phyloP scores from a whole-genome alignment of 225 moss, liverwort and hornwort genomes.

The Asterella californica region DNA sequence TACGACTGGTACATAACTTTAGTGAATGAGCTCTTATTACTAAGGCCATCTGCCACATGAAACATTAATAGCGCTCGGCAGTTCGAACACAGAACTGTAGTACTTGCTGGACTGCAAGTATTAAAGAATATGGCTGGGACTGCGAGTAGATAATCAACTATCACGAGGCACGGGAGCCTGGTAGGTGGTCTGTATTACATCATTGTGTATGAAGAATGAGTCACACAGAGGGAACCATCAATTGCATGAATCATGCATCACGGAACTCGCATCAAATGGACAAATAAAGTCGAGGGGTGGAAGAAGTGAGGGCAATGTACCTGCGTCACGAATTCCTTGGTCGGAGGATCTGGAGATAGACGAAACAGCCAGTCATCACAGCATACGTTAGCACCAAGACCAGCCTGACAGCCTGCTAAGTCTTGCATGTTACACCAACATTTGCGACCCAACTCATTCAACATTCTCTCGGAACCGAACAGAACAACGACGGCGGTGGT shows the following conservation, averaged over 20 bases:
- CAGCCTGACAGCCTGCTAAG: background rate
- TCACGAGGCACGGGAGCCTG: background rate
- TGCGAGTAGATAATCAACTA: no score
- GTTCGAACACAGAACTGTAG: background rate
- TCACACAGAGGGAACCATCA: background rate
- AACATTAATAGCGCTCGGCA: background rate
- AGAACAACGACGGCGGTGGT: background rate
- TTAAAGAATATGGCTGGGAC: no score
- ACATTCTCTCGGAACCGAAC: background rate
- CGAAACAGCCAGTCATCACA: conserved; percentile 23
- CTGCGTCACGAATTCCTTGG: conserved; percentile 71
- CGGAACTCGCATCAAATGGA: background rate
- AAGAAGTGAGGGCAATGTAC: conserved; percentile 23
- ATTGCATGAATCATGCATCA: background rate
- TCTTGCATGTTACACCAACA: background rate
- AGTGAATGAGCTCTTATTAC: background rate
- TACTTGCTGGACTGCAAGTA: no score
- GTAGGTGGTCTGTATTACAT: background rate
- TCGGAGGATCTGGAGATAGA: conserved; percentile 69
- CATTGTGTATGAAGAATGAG: background rate
- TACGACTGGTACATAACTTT: background rate
- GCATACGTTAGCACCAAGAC: background rate
- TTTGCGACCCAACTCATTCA: no score
- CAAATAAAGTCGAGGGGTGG: background rate
- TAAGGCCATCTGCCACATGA: background rate